A percentile compares a stretch with the other conserved stretches of the same genome.
Evolutionary conservation across 2,329 filamentous ascomycete species (phyloP).

Genomic region (Pseudopithomyces chartarum): DNA sequence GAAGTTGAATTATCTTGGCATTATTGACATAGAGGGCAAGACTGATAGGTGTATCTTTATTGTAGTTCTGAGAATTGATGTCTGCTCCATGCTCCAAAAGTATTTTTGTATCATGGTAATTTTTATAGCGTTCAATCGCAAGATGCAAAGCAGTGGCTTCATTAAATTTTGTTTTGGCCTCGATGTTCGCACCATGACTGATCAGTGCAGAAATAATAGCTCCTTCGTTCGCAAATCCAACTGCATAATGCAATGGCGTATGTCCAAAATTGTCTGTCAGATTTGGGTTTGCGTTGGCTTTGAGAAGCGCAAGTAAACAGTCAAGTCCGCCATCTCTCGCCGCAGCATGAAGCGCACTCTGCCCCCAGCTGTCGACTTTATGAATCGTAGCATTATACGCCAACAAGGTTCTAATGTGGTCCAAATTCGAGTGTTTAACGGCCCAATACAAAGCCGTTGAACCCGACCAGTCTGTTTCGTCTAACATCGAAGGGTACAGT

Average conservation of each 20-base stretch:
- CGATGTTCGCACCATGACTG: neutral
- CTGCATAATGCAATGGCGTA: neutral
- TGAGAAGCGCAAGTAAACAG: neutral
- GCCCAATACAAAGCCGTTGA: constrained; percentile 8
- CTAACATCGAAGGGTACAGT: neutral
- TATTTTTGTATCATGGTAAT: neutral
- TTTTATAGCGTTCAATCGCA: neutral
- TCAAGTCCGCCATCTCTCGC: neutral
- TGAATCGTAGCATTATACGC: neutral
- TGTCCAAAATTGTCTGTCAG: neutral
- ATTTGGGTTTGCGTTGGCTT: neutral
- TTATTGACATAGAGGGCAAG: neutral
- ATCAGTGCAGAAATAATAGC: neutral
- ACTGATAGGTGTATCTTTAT: neutral
- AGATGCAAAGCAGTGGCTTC: neutral
- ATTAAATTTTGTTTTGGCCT: neutral
- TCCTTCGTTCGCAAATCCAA: neutral
- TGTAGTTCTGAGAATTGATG: neutral
- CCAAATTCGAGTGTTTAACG: neutral
- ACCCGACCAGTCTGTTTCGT: constrained; percentile 3
- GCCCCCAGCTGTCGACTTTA: neutral
- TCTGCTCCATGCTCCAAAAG: neutral
- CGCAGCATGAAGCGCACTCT: constrained; percentile 1
- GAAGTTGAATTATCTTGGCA: neutral
- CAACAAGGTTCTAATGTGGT: neutral